Evolutionary conservation across 2,329 filamentous ascomycete species (phyloP).

Genomic region (Colletotrichum sp.): DNA sequence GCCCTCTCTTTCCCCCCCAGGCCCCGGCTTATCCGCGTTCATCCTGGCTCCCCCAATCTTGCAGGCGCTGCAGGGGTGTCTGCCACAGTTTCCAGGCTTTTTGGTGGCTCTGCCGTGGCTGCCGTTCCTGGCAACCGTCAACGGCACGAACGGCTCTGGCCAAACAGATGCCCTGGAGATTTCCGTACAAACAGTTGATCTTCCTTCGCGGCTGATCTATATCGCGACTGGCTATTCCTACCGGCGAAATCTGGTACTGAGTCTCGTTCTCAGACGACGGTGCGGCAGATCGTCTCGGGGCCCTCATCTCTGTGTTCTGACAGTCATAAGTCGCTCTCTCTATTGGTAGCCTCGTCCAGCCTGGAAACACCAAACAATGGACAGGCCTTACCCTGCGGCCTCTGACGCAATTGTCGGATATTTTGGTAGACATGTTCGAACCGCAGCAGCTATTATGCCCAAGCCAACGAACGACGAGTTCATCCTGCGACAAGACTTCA

Average conservation of each 20-base stretch:
- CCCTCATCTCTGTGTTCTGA: not conserved
- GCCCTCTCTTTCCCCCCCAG: not conserved
- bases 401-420: not conserved
- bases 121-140: constrained; percentile 8
- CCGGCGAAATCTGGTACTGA: not conserved
- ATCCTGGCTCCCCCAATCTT: constrained; percentile 5
- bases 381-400: not conserved
- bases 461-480: not conserved
- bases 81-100: constrained; percentile 4
- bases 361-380: not conserved
- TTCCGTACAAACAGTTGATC: not conserved
- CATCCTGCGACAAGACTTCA: constrained; percentile 20
- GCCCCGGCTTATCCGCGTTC: constrained; percentile 6
- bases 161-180: not conserved
- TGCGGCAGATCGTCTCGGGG: not conserved
- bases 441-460: not conserved
- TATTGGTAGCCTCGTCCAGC: not conserved
- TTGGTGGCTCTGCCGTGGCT: constrained; percentile 11
- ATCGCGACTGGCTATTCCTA: not conserved
- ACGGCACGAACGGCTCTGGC: constrained; percentile 9
- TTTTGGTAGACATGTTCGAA: not conserved
- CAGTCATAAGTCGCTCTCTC: not conserved
- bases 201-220: not conserved
- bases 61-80: constrained; percentile 9
- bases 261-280: not conserved